These are phyloP conservation scores for Arctostaphylos glauca DNA, from an alignment of 148 eudicot genomes.

Conservation along the genomic window DNA sequence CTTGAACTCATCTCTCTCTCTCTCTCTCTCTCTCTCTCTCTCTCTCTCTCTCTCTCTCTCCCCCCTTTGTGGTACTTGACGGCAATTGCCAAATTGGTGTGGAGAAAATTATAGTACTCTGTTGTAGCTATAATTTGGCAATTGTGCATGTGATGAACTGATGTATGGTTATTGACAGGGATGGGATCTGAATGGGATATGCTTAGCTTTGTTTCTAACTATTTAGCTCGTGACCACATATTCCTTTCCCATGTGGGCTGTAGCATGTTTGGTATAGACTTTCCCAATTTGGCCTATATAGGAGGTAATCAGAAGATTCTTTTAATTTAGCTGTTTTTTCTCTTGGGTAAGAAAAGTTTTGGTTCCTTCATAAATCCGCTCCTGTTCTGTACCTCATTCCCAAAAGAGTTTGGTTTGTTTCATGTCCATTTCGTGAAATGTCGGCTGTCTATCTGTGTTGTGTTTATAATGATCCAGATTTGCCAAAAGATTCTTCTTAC, in stretches of 20 bases:
- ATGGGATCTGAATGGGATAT: neutral
- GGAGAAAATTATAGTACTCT: neutral
- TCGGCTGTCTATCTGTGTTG: too few relatives aligned
- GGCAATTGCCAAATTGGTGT: neutral
- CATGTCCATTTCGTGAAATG: too few relatives aligned
- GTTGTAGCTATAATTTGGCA: neutral
- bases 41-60: neutral
- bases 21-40: neutral
- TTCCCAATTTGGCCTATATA: neutral
- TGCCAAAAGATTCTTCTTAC: too few relatives aligned
- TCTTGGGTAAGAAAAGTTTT: neutral
- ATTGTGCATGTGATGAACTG: neutral
- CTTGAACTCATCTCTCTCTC: neutral
- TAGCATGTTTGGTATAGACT: neutral
- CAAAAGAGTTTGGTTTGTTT: too few relatives aligned
- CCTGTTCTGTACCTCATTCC: neutral
- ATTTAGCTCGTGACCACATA: neutral
- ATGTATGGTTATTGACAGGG: neutral
- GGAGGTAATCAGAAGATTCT: neutral
- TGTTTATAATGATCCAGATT: too few relatives aligned
- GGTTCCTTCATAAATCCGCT: too few relatives aligned
- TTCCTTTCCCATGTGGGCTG: slow-evolving; percentile 1
- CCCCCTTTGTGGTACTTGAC: neutral
- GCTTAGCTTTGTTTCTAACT: neutral
- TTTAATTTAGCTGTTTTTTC: neutral